Percentiles rank a stretch among this genome's conserved stretches.
phyloP scores from a whole-genome alignment of 2,329 filamentous ascomycete genomes.

The Penicillium sp. region DNA sequence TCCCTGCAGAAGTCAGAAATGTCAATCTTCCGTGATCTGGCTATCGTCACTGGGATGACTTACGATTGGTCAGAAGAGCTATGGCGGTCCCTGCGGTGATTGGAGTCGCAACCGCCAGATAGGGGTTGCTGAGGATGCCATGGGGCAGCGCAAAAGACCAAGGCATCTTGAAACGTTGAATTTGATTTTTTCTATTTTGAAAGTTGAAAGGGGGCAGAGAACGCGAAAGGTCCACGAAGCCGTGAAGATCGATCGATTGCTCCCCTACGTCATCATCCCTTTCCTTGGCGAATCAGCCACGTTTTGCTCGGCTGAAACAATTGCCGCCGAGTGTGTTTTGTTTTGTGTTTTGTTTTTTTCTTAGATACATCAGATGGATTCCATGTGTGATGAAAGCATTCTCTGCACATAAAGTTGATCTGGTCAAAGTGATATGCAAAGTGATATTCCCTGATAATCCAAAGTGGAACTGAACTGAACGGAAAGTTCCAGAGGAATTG shows the following conservation, averaged over 20 bases:
- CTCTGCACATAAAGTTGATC: not conserved
- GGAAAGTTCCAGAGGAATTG: not conserved
- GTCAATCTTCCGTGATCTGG: not conserved
- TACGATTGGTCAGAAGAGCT: constrained; percentile 35
- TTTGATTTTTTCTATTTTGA: not conserved
- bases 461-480: not conserved
- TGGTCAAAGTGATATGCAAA: not conserved
- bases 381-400: no score
- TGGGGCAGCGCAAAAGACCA: constrained; percentile 34
- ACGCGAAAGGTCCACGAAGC: not conserved
- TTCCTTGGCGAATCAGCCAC: not conserved
- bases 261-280: not conserved
- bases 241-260: not conserved
- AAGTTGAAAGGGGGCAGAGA: not conserved
- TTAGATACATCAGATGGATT: not conserved
- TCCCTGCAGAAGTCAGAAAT: constrained; percentile 21
- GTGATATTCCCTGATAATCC: not conserved
- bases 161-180: constrained; percentile 18
- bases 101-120: constrained; percentile 32
- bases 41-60: constrained; percentile 5
- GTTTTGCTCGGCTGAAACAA: not conserved
- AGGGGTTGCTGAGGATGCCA: constrained; percentile 31
- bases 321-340: not conserved
- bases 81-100: constrained; percentile 25
- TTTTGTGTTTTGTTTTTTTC: not conserved